These are phyloP conservation scores for Nakaseomyces bracarensis DNA, from an alignment of 1,139 yeast genomes.

Conservation along the genomic window DNA sequence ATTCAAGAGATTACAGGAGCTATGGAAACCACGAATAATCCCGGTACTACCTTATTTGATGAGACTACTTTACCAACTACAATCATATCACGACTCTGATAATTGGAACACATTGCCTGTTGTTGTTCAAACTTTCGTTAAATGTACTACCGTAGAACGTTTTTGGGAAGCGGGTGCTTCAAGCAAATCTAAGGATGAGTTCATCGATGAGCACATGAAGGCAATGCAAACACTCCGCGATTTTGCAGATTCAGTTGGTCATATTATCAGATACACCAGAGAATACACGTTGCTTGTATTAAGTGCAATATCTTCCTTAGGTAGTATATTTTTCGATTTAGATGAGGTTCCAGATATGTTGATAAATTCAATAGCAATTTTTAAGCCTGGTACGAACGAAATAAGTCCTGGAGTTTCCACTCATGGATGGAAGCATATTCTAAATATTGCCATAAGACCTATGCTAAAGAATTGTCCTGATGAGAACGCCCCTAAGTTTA, in stretches of 20 bases:
- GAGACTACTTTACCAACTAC: slow-evolving; percentile 80
- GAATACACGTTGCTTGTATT: slow-evolving; percentile 90
- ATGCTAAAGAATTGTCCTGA: slow-evolving; percentile 84
- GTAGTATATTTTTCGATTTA: slow-evolving; percentile 78
- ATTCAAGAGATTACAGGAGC: slow-evolving; percentile 56
- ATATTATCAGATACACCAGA: slow-evolving; percentile 86
- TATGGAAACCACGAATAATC: slow-evolving; percentile 91
- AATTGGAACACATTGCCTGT: slow-evolving; percentile 84
- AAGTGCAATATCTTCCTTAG: slow-evolving; percentile 84
- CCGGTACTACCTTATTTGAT: slow-evolving; percentile 88
- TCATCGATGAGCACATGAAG: slow-evolving; percentile 86
- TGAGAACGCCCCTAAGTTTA: slow-evolving; percentile 55
- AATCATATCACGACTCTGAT: slow-evolving; percentile 86
- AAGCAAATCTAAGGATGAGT: slow-evolving; percentile 86
- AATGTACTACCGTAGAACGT: slow-evolving; percentile 80
- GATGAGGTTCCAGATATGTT: slow-evolving; percentile 69
- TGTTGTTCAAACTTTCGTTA: slow-evolving; percentile 85
- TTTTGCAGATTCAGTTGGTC: slow-evolving; percentile 98
- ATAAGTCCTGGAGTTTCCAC: slow-evolving; percentile 65
- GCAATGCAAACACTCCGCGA: slow-evolving; percentile 91
- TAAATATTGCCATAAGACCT: slow-evolving; percentile 78
- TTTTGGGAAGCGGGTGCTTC: slow-evolving; percentile 99
- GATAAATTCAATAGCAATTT: slow-evolving; percentile 44
- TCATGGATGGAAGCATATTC: slow-evolving; percentile 96
- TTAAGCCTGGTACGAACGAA: slow-evolving; percentile 71